phyloP scores from a whole-genome alignment of 805 yeast species.

The Wickerhamiella occidentalis region DNA sequence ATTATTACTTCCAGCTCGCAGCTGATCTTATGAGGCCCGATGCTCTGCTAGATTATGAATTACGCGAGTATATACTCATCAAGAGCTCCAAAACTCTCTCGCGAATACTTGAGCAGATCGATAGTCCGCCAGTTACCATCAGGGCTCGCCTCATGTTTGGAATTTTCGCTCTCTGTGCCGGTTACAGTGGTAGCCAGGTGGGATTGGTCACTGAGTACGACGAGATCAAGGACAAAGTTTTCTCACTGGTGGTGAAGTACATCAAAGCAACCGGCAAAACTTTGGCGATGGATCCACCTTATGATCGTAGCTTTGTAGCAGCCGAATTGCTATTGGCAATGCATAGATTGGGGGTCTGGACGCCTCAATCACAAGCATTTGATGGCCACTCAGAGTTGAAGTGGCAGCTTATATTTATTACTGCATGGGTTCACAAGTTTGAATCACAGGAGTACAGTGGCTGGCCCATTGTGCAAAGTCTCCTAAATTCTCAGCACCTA shows the following conservation, averaged over 20 bases:
- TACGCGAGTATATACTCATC: background rate
- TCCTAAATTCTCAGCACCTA: background rate
- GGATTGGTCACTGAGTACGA: background rate
- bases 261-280: background rate
- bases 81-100: background rate
- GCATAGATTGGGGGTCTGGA: background rate
- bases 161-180: constrained; percentile 5
- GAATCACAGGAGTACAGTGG: background rate
- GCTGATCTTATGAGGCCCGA: constrained; percentile 12
- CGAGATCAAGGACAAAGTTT: background rate
- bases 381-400: background rate
- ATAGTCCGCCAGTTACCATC: background rate
- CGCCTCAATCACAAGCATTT: background rate
- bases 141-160: background rate
- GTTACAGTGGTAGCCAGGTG: background rate
- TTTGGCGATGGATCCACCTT: background rate
- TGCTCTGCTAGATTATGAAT: constrained; percentile 1
- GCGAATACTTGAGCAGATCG: background rate
- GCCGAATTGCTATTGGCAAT: background rate
- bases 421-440: background rate
- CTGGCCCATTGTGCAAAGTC: constrained; percentile 5
- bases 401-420: constrained; percentile 11
- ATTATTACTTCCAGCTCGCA: constrained; percentile 15
- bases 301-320: background rate
- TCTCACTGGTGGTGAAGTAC: background rate